A percentile compares a stretch with the other conserved stretches of the same genome.
Evolutionary conservation across 192 early-diverging fungal species (phyloP).

Genomic region (Coemansia sp.): DNA sequence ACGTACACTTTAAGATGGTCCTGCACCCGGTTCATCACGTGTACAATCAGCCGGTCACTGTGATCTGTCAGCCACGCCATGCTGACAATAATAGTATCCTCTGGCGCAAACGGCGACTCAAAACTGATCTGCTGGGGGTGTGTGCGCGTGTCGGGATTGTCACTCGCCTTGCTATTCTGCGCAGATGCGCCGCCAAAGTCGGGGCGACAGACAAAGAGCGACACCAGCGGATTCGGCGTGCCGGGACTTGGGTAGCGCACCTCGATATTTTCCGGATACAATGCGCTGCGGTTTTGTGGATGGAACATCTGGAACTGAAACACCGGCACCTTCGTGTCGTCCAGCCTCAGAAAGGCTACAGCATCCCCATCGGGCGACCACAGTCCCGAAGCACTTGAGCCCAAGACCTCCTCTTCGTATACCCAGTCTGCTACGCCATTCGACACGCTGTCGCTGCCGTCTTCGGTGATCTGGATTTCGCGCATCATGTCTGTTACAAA

Average conservation of each 20-base stretch:
- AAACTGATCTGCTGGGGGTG: constrained; percentile 50
- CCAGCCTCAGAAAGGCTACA: constrained; percentile 81
- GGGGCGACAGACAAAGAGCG: constrained; percentile 67
- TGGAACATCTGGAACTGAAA: constrained; percentile 74
- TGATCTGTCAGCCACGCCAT: constrained; percentile 75
- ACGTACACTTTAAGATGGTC: constrained; percentile 73
- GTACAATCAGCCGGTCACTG: constrained; percentile 64
- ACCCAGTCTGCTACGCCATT: constrained; percentile 99
- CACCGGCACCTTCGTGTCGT: constrained; percentile 80
- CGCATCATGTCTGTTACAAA: constrained; percentile 70
- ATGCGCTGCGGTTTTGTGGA: constrained; percentile 55
- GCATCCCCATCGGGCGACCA: constrained; percentile 81
- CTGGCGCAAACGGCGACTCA: constrained; percentile 40
- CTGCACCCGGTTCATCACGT: constrained; percentile 88
- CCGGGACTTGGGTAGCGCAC: constrained; percentile 94
- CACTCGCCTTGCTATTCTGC: constrained; percentile 30
- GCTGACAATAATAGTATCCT: constrained; percentile 79
- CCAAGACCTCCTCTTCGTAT: constrained; percentile 93
- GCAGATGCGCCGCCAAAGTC: constrained; percentile 24
- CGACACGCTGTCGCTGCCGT: constrained; percentile 77
- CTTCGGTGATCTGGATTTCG: constrained; percentile 77
- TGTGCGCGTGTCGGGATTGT: constrained; percentile 42
- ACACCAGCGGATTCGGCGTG: constrained; percentile 76
- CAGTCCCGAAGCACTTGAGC: constrained; percentile 68
- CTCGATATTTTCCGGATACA: constrained; percentile 69